These are phyloP conservation scores for Hsuehochloa calcarea DNA, from an alignment of 176 grass and related monocot species.

Conservation along the genomic window DNA sequence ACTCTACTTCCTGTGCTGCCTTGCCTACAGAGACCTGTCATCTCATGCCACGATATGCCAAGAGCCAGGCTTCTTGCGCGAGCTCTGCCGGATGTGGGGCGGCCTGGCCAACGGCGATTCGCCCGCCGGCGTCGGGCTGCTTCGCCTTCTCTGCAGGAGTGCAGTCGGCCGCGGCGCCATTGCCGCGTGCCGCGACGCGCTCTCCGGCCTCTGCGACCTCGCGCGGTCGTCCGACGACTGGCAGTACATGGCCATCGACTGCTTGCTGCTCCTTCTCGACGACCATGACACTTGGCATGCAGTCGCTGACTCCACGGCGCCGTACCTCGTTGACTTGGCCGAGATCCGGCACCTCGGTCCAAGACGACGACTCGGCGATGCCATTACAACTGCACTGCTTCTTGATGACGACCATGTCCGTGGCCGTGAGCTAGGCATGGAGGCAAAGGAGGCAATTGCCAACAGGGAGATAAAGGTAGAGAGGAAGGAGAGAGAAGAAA, in stretches of 20 bases:
- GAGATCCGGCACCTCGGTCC: constrained; percentile 66
- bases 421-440: not conserved
- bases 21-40: constrained; percentile 62
- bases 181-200: constrained; percentile 43
- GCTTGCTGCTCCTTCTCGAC: constrained; percentile 71
- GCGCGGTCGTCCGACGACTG: constrained; percentile 84
- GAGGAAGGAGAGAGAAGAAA: constrained; percentile 53
- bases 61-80: constrained; percentile 53
- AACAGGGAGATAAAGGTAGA: constrained; percentile 44
- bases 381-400: constrained; percentile 61
- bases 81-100: constrained; percentile 88
- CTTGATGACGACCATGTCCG: not conserved
- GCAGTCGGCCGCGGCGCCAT: constrained; percentile 52
- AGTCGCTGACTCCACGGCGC: constrained; percentile 43
- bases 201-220: constrained; percentile 66
- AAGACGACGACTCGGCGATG: constrained; percentile 56
- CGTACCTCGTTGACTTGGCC: constrained; percentile 57
- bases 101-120: constrained; percentile 83
- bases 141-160: constrained; percentile 77
- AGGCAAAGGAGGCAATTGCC: constrained; percentile 44
- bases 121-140: constrained; percentile 74
- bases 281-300: constrained; percentile 45
- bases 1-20: constrained; percentile 84
- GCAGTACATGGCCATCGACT: constrained; percentile 99
- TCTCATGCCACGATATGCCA: constrained; percentile 61